Percentiles rank a stretch among this genome's conserved stretches.
Evolutionary conservation across 78 protist species (phyloP).

Genomic region (Acrasis kona): DNA sequence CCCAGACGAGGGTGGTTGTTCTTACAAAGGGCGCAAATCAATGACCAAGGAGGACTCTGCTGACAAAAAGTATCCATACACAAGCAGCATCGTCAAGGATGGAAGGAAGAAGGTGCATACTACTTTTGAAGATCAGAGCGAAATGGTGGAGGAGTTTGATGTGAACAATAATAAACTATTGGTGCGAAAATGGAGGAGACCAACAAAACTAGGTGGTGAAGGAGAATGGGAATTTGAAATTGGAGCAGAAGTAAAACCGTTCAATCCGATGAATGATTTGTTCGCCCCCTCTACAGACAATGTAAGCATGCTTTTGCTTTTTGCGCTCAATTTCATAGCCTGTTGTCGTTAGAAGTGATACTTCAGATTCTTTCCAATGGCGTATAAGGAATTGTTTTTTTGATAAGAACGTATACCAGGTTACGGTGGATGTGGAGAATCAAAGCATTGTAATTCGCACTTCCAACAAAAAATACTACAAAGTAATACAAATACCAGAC

Average conservation of each 20-base stretch:
- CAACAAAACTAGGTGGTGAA: constrained; percentile 13
- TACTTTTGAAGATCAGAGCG: constrained; percentile 2
- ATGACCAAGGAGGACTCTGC: too few relatives aligned
- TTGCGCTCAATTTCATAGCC: too few relatives aligned
- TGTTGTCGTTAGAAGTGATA: constrained; percentile 9
- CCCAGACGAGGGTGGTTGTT: too few relatives aligned
- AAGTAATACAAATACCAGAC: constrained; percentile 24
- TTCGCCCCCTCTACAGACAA: background rate
- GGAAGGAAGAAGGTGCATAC: constrained; percentile 2
- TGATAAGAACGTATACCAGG: background rate
- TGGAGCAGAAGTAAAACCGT: constrained; percentile 7
- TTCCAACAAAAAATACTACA: constrained; percentile 36
- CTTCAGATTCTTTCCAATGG: constrained; percentile 8
- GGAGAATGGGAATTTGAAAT: constrained; percentile 24
- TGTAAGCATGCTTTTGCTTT: too few relatives aligned
- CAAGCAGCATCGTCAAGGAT: background rate
- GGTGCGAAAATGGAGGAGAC: constrained; percentile 24
- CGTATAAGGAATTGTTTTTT: constrained; percentile 33
- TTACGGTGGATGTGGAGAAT: background rate
- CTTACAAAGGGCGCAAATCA: too few relatives aligned
- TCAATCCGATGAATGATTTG: background rate
- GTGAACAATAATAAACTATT: constrained; percentile 16
- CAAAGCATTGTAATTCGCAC: constrained; percentile 24
- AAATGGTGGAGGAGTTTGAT: constrained; percentile 46
- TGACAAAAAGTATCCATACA: too few relatives aligned